Conservation (phyloP, 768 basidiomycete species). For the Clavulina sp. region DNA sequence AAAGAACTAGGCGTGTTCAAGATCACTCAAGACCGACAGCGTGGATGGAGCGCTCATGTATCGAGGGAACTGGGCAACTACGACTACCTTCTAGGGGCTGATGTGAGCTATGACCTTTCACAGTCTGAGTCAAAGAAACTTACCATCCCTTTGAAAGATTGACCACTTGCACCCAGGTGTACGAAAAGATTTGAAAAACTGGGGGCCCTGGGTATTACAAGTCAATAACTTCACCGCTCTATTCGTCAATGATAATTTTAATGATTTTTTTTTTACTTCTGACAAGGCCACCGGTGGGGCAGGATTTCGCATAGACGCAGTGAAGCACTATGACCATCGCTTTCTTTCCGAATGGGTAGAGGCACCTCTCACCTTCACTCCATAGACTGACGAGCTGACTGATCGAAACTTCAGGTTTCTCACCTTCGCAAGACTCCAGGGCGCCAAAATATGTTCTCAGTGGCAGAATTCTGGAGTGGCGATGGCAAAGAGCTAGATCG, state of each 20-base stretch:
- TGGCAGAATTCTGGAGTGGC: conserved; percentile 72
- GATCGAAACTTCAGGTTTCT: conserved; percentile 21
- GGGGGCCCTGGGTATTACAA: conserved; percentile 65
- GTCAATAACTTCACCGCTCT: conserved; percentile 16
- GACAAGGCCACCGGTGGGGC: conserved; percentile 22
- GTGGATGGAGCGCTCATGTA: conserved; percentile 69
- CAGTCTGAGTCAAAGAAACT: neutral
- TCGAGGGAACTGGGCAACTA: conserved; percentile 78
- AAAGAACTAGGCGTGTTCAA: conserved; percentile 50
- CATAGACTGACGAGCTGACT: conserved; percentile 7
- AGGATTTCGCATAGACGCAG: conserved; percentile 79
- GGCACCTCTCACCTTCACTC: conserved; percentile 15
- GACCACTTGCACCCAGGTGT: conserved; percentile 74
- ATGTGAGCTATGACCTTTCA: conserved; percentile 25
- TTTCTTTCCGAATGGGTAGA: conserved; percentile 57
- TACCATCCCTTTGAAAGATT: conserved; percentile 29
- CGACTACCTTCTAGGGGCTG: conserved; percentile 61
- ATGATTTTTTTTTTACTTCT: neutral
- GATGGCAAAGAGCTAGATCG: conserved; percentile 24
- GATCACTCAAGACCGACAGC: conserved; percentile 44
- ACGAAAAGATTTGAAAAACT: conserved; percentile 48
- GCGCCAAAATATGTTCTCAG: conserved; percentile 35
- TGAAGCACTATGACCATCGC: conserved; percentile 68
- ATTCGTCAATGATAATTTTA: neutral
- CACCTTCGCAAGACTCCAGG: conserved; percentile 17